Evolutionary conservation across 768 basidiomycete genomes (phyloP).

Genomic region (Solioccasus polychromus): DNA sequence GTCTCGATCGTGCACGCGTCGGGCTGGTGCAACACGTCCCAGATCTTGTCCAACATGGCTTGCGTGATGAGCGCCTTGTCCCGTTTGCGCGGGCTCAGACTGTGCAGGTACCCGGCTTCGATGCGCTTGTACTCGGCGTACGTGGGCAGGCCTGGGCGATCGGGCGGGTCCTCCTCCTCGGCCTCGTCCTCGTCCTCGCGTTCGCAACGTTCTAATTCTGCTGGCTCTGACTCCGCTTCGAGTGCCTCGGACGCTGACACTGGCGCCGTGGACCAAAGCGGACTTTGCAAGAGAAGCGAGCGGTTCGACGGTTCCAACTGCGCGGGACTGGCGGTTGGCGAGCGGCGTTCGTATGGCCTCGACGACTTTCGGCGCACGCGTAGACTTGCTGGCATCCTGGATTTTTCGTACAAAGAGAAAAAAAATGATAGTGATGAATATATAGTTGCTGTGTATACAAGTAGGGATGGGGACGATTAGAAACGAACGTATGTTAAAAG

Average conservation of each 20-base stretch:
- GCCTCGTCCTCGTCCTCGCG: no score
- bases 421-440: constrained; percentile 14
- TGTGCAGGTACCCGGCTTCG: constrained; percentile 54
- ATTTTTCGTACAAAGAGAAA: background rate
- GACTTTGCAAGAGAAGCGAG: background rate
- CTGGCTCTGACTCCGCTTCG: no score
- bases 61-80: constrained; percentile 75
- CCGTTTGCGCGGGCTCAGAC: constrained; percentile 54
- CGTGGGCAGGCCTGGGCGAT: constrained; percentile 55
- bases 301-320: background rate
- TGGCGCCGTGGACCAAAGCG: no score
- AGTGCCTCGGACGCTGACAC: no score
- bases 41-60: constrained; percentile 67
- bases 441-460: constrained; percentile 28
- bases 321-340: constrained; percentile 9
- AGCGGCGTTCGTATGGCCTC: constrained; percentile 23
- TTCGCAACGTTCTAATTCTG: no score
- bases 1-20: constrained; percentile 44
- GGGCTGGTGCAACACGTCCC: constrained; percentile 60
- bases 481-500: constrained; percentile 12
- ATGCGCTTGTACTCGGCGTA: constrained; percentile 58
- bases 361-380: constrained; percentile 1
- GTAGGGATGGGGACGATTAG: constrained; percentile 11
- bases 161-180: no score
- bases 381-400: constrained; percentile 20